Evolutionary conservation across 2,329 filamentous ascomycete species (phyloP), one percentile per base, ranked within the genome.

Genomic region (Venturia nashicola): DNA sequence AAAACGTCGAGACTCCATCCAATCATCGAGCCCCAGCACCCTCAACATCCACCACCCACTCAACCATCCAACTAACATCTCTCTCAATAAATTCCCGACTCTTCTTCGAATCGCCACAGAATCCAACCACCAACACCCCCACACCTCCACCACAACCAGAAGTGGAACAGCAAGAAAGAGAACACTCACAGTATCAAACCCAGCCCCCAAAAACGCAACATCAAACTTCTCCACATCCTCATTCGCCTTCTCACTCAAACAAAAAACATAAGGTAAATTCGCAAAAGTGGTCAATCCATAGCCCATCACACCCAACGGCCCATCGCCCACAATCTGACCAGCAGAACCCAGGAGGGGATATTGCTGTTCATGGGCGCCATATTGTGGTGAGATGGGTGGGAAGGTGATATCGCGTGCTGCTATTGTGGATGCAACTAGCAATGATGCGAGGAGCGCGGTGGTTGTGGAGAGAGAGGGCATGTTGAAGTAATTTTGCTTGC

Each of bases 151-250:
- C 46, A 20, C n/a, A 8, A 2, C 12, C 46, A 20, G 9, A 8
- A 46, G 11, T 39, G 36, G 5, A 39, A 39, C 1, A 39, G 11
- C 6, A 39, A 11, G 36, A 39, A 11, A 39, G 36, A 39, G 36
- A 55, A 18, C 20, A 63, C 74, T 66, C 67, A 77, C 77, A 5
- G 78, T 80, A 67, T 81, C 79, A 66, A 80, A 81, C 0, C 78
- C 77, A 16, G 79, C 79, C 8, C 79, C 79, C 1, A 81, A 59
- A 44, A 80, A 74, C 3, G 77, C 79, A 67, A 81, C 80, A 67
- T 81, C 79, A 67, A 77, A 81, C 32, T 69, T 70, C 48, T 77
- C 76, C 5, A 77, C 69, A 7, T 76, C 70, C 18, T 68, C 67
- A 40, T 64, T 64, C 9, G 67, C 71, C 16, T 67, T 66, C 39